phyloP scores from a whole-genome alignment of 2,329 filamentous ascomycete species.

The Hymenoscyphus repandus region DNA sequence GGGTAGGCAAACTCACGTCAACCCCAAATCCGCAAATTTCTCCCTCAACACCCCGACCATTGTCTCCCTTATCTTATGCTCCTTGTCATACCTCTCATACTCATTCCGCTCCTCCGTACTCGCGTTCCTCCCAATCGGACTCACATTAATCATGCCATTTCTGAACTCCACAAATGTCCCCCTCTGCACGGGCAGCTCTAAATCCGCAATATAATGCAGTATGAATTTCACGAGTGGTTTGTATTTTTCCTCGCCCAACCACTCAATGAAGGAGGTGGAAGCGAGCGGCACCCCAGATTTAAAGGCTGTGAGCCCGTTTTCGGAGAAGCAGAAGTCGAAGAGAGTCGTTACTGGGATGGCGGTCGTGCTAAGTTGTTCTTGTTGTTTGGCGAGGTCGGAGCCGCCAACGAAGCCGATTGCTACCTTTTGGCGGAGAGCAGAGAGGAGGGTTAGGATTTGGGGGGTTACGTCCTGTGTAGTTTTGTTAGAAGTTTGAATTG shows the following conservation, averaged over 20 bases:
- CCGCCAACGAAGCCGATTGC: conserved; percentile 92
- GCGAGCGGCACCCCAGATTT: conserved; percentile 72
- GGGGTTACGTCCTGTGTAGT: conserved; percentile 56
- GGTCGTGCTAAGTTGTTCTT: conserved; percentile 81
- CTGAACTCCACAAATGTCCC: conserved; percentile 85
- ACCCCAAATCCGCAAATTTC: conserved; percentile 74
- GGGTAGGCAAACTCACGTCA: conserved; percentile 59
- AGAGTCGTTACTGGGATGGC: conserved; percentile 67
- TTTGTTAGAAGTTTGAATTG: not conserved
- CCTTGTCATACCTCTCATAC: conserved; percentile 76
- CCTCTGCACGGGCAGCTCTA: conserved; percentile 77
- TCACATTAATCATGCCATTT: conserved; percentile 88
- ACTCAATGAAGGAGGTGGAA: conserved; percentile 82
- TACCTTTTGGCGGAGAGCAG: conserved; percentile 75
- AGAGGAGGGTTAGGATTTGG: conserved; percentile 79
- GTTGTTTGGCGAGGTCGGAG: conserved; percentile 87
- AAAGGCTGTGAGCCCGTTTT: conserved; percentile 92
- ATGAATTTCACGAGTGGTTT: conserved; percentile 72
- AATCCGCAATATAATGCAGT: conserved; percentile 77
- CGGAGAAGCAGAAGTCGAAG: conserved; percentile 97
- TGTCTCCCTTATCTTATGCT: conserved; percentile 67
- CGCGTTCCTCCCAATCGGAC: conserved; percentile 81
- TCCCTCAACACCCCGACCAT: conserved; percentile 74
- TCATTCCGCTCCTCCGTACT: conserved; percentile 72
- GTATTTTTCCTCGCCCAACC: conserved; percentile 80